These are phyloP conservation scores for Lachnellula cervina DNA, from an alignment of 2,329 filamentous ascomycete species.

Conservation along the genomic window DNA sequence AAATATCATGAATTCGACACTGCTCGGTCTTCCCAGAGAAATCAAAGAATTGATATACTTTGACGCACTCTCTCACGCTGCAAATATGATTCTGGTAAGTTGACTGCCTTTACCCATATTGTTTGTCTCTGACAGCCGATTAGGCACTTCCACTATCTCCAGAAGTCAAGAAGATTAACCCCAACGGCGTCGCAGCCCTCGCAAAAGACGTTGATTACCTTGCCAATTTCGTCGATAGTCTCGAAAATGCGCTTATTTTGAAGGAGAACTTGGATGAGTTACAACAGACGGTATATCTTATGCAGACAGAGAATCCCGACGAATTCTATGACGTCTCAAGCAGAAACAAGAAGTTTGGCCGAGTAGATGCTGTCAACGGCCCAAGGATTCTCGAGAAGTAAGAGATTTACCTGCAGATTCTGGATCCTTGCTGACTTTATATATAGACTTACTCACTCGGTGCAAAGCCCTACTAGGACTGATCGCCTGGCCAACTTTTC, in stretches of 20 bases:
- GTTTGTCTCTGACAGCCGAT: slow-evolving; percentile 1
- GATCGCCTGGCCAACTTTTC: slow-evolving; percentile 68
- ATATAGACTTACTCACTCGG: slow-evolving; percentile 57
- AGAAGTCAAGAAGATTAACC: slow-evolving; percentile 80
- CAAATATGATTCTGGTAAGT: slow-evolving; percentile 73
- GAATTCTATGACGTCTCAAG: slow-evolving; percentile 93
- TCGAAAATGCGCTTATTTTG: slow-evolving; percentile 81
- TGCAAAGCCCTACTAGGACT: slow-evolving; percentile 53
- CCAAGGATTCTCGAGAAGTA: slow-evolving; percentile 90
- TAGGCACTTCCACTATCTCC: slow-evolving; percentile 50
- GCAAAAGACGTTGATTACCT: slow-evolving; percentile 81
- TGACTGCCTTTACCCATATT: slow-evolving; percentile 4
- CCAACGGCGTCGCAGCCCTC: slow-evolving; percentile 75
- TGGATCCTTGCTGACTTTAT: slow-evolving; percentile 4
- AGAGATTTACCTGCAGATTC: slow-evolving; percentile 22
- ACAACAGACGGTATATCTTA: slow-evolving; percentile 83
- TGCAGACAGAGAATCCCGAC: slow-evolving; percentile 85
- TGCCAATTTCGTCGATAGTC: slow-evolving; percentile 76
- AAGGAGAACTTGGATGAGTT: slow-evolving; percentile 87
- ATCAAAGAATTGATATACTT: slow-evolving; percentile 99
- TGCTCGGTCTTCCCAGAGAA: slow-evolving; percentile 86
- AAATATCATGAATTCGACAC: slow-evolving; percentile 93
- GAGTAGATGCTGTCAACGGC: slow-evolving; percentile 87
- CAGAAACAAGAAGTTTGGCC: slow-evolving; percentile 87
- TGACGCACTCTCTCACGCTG: slow-evolving; percentile 87